phyloP scores from a whole-genome alignment of 768 basidiomycete species.

The Agrocybe praecox region DNA sequence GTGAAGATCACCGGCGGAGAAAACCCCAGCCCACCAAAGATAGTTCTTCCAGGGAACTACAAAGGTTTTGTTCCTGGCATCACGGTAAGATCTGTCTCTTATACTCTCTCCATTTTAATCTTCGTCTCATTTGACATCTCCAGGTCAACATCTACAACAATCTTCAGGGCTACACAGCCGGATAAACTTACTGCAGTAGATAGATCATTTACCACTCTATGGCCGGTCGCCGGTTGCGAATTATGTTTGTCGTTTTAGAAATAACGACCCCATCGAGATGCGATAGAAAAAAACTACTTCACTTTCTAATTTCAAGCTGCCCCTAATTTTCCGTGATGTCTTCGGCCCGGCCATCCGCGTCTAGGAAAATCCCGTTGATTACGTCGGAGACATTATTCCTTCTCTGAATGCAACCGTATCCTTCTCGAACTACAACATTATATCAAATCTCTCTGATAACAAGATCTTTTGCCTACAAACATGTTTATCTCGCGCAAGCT shows the following conservation, averaged over 20 bases:
- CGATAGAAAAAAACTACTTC: too few species aligned
- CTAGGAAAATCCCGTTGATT: background rate
- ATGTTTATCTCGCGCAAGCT: background rate
- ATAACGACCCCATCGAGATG: too few species aligned
- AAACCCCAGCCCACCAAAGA: constrained; percentile 47
- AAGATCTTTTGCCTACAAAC: background rate
- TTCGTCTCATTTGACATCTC: background rate
- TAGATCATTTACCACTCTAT: too few species aligned
- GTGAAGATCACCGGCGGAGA: constrained; percentile 48
- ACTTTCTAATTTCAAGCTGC: too few species aligned
- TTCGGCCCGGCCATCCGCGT: background rate
- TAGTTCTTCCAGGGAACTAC: constrained; percentile 52
- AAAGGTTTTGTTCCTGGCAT: constrained; percentile 50
- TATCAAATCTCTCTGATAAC: background rate
- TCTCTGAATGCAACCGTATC: constrained; percentile 21
- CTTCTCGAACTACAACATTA: background rate
- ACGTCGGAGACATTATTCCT: too few species aligned
- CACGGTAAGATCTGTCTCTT: constrained; percentile 30
- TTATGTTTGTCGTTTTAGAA: too few species aligned
- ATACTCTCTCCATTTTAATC: background rate
- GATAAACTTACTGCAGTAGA: too few species aligned
- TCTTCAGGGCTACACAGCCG: constrained; percentile 50
- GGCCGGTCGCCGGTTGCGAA: too few species aligned
- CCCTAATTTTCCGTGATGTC: background rate
- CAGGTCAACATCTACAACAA: constrained; percentile 60